Percentiles rank a stretch among this genome's conserved stretches.
These are phyloP conservation scores for Veloporphyrellus conicus DNA, from an alignment of 1,284 basidiomycete species.

Conservation along the genomic window DNA sequence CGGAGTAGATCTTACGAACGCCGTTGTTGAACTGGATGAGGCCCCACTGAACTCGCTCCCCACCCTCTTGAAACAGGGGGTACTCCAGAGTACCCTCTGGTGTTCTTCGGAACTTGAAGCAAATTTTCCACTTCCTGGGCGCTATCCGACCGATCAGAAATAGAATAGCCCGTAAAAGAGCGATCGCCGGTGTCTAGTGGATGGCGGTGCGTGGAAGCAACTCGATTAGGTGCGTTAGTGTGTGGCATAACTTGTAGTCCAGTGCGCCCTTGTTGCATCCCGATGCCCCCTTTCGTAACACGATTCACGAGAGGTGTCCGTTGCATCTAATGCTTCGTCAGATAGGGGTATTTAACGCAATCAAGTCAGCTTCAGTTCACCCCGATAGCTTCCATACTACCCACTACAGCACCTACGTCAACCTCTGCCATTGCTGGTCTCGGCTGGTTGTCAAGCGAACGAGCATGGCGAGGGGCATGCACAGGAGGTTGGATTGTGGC, in stretches of 20 bases:
- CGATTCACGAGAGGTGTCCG: constrained; percentile 64
- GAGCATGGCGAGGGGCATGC: constrained; percentile 15
- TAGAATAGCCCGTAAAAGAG: constrained; percentile 39
- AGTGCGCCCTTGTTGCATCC: constrained; percentile 27
- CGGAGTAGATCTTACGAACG: constrained; percentile 20
- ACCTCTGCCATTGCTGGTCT: constrained; percentile 30
- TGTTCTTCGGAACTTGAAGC: constrained; percentile 37
- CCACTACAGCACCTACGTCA: constrained; percentile 55
- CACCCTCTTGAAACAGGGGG: constrained; percentile 26
- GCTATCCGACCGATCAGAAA: constrained; percentile 64
- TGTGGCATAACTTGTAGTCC: constrained; percentile 20
- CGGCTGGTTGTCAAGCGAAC: constrained; percentile 17
- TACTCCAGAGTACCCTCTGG: constrained; percentile 14
- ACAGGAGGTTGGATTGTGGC: constrained; percentile 14
- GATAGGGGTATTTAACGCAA: constrained; percentile 1
- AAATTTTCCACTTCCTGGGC: constrained; percentile 66
- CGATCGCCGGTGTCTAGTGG: constrained; percentile 34
- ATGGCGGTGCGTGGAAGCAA: constrained; percentile 24
- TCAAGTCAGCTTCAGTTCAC: constrained; percentile 35
- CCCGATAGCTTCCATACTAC: constrained; percentile 66
- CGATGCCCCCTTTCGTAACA: constrained; percentile 34
- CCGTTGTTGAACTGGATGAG: constrained; percentile 25
- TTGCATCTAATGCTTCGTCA: constrained; percentile 50
- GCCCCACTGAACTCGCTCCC: constrained; percentile 19
- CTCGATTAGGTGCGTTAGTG: constrained; percentile 11